Conservation (phyloP, 169 alveolate species). For the Cryptosporidium viatorum region DNA sequence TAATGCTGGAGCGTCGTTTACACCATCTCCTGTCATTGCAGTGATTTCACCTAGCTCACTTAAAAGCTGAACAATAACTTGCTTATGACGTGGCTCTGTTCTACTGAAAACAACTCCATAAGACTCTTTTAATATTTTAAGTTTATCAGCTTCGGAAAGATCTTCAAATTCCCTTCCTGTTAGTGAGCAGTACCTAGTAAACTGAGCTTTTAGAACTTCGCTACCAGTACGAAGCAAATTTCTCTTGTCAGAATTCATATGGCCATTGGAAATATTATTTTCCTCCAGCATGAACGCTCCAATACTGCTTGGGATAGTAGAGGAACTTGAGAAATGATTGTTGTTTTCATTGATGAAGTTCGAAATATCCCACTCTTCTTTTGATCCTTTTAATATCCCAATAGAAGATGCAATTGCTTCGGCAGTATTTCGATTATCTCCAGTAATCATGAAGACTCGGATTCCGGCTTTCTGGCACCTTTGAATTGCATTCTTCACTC, state of each 20-base stretch:
- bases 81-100: constrained; percentile 99
- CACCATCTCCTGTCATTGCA: constrained; percentile 99
- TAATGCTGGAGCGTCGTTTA: constrained; percentile 99
- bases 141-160: constrained; percentile 84
- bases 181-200: constrained; percentile 81
- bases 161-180: constrained; percentile 96
- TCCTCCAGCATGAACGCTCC: constrained; percentile 57
- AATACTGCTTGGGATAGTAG: constrained; percentile 27
- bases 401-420: constrained; percentile 97
- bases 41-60: constrained; percentile 94
- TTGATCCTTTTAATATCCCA: constrained; percentile 86
- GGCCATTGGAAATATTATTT: neutral
- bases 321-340: constrained; percentile 20
- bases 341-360: constrained; percentile 1
- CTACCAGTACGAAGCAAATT: constrained; percentile 39
- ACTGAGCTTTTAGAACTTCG: constrained; percentile 40
- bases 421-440: constrained; percentile 98
- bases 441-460: constrained; percentile 99
- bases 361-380: constrained; percentile 65
- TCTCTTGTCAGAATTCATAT: neutral
- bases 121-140: constrained; percentile 85
- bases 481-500: constrained; percentile 91
- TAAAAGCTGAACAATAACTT: constrained; percentile 94
- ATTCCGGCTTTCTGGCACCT: constrained; percentile 97
- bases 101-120: constrained; percentile 96